Evolutionary conservation across 306 rosid genomes (phyloP), one percentile per base, ranked within the genome.

Genomic region (Nissolia schottii): DNA sequence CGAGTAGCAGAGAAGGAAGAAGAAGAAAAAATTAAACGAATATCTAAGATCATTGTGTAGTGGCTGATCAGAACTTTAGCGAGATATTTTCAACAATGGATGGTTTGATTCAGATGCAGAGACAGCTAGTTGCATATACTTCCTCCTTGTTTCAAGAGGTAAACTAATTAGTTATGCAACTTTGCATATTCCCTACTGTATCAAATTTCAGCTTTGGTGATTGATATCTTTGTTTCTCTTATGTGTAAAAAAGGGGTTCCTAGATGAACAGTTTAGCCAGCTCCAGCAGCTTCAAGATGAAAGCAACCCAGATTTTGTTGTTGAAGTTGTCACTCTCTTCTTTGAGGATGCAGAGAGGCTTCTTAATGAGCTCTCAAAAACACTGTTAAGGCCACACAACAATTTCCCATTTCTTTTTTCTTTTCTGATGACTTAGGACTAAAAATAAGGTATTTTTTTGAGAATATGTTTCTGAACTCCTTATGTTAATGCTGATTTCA

Each of bases 241-340:
- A 25, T 71, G 55, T 64, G n/a, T n/a, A n/a, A n/a, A n/a, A 67
- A 77, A 93, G 96, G 96, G 85, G 7, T 74, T 85, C 63, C 69
- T 93, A 37, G 88, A 90, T 79, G 96, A 90, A 55, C 98, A 93
- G 55, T 90, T 85, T 38, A 74, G 74, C 56, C 87, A 82, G 73
- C 91, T 93, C 62, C 83, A 82, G 76, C 83, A 74, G 31, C 84
- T 93, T 75, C 87, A 90, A 88, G 96, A 92, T 84, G 96, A 92
- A 59, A 93, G 83, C 83, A 90, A 85, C 72, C 98, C 98, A 6
- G 65, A 84, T 9, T 93, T 93, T 87, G 91, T 90, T 34, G 91
- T 80, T 68, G 93, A 93, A 81, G 96, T 90, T 48, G 89, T 90
- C 19, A 80, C 85, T 81, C 83, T 93, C 68, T 93, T 87, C 78